Conservation (phyloP, 805 yeast species). For the Candida odintsovae region DNA sequence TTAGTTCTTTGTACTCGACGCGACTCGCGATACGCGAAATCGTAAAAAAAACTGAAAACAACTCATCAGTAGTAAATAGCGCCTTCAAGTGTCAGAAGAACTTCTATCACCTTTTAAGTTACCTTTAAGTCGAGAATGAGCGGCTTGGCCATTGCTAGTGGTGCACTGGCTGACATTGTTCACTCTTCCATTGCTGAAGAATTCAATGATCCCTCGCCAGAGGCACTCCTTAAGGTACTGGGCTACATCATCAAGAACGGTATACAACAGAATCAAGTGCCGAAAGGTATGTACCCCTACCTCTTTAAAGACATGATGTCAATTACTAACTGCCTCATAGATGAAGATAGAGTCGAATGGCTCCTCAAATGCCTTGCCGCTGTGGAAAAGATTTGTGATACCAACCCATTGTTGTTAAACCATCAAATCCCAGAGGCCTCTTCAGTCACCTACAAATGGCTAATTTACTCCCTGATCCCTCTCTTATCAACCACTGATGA, state of each 20-base stretch:
- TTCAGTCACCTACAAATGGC: conserved; percentile 14
- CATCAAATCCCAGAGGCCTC: conserved; percentile 5
- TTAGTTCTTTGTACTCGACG: neutral
- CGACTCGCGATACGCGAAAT: neutral
- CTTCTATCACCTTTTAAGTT: neutral
- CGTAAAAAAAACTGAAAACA: neutral
- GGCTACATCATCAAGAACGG: conserved; percentile 20
- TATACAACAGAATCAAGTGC: conserved; percentile 10
- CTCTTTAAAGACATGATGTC: neutral
- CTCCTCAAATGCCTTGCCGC: conserved; percentile 15
- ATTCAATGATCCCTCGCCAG: neutral
- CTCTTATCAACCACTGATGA: conserved; percentile 12
- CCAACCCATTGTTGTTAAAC: conserved; percentile 17
- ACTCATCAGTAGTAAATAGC: neutral
- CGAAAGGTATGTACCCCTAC: conserved; percentile 5
- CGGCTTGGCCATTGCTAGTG: conserved; percentile 1
- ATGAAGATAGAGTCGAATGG: conserved; percentile 10
- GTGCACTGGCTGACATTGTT: conserved; percentile 15
- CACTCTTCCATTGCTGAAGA: conserved; percentile 5
- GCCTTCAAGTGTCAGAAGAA: neutral
- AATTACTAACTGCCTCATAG: neutral
- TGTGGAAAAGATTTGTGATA: conserved; percentile 18
- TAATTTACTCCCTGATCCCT: conserved; percentile 16
- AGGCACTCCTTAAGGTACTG: conserved; percentile 15
- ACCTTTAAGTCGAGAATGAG: conserved; percentile 1